These are phyloP conservation scores for Gyromitra esculenta DNA, from an alignment of 2,329 filamentous ascomycete genomes.

Conservation along the genomic window DNA sequence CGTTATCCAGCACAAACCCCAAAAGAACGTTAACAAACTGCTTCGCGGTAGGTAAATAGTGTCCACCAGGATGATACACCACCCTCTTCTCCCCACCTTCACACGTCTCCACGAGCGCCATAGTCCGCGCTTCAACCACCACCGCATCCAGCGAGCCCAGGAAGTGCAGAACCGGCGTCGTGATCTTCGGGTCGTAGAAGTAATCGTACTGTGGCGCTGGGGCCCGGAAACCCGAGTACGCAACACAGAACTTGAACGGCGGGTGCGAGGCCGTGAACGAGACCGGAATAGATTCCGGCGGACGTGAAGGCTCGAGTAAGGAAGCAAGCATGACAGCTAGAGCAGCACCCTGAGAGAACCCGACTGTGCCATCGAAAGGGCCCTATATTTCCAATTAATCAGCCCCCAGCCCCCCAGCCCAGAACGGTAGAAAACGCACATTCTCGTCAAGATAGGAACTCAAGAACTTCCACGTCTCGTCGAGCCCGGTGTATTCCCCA, in stretches of 20 bases:
- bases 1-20: slow-evolving; percentile 68
- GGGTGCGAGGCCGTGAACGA: slow-evolving; percentile 63
- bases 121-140: slow-evolving; percentile 69
- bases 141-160: slow-evolving; percentile 72
- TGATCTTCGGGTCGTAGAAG: slow-evolving; percentile 69
- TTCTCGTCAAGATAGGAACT: slow-evolving; percentile 54
- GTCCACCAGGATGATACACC: slow-evolving; percentile 74
- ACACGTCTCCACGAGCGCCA: slow-evolving; percentile 68
- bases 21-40: slow-evolving; percentile 70
- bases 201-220: slow-evolving; percentile 64
- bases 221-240: slow-evolving; percentile 71
- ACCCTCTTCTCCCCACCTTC: slow-evolving; percentile 65
- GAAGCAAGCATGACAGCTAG: slow-evolving; percentile 69
- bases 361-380: slow-evolving; percentile 70
- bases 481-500: slow-evolving; percentile 53
- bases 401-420: not conserved
- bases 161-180: slow-evolving; percentile 71
- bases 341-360: slow-evolving; percentile 70
- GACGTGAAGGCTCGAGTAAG: slow-evolving; percentile 64
- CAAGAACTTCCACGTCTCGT: slow-evolving; percentile 55
- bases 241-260: slow-evolving; percentile 70
- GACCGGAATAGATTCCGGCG: slow-evolving; percentile 36
- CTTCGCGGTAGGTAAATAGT: slow-evolving; percentile 73
- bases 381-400: slow-evolving; percentile 60
- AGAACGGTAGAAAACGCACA: slow-evolving; percentile 12